Conservation (phyloP, 192 early-diverging fungal species). For the Cetraspora pellucida region DNA sequence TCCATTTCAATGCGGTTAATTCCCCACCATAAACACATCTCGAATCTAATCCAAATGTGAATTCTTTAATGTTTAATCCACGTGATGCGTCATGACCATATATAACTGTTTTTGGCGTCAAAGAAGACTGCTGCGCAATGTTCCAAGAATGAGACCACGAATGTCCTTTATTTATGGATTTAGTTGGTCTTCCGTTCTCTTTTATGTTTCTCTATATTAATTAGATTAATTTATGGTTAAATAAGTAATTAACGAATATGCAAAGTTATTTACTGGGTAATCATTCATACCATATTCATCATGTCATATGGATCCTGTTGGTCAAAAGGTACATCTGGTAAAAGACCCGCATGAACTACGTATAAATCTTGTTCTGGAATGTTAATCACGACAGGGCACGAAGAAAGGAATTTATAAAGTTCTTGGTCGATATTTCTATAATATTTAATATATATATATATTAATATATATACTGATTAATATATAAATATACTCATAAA, state of each 20-base stretch:
- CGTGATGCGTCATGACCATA: conserved; percentile 75
- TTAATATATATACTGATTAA: neutral
- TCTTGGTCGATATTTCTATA: conserved; percentile 22
- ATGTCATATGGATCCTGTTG: conserved; percentile 61
- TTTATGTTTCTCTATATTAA: conserved; percentile 51
- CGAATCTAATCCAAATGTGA: conserved; percentile 67
- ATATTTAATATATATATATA: neutral
- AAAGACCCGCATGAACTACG: conserved; percentile 73
- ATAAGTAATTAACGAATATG: conserved; percentile 8
- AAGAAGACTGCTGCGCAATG: conserved; percentile 30
- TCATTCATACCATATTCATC: conserved; percentile 57
- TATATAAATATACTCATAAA: neutral
- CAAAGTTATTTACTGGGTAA: neutral
- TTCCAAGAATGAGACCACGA: conserved; percentile 50
- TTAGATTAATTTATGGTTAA: conserved; percentile 43
- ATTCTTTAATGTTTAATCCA: conserved; percentile 53
- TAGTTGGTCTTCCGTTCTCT: conserved; percentile 42
- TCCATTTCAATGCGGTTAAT: conserved; percentile 54
- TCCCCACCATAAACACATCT: conserved; percentile 70
- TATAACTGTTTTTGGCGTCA: conserved; percentile 44
- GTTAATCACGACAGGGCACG: conserved; percentile 40
- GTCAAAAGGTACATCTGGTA: conserved; percentile 48
- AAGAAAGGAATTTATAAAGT: conserved; percentile 38
- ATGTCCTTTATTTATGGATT: conserved; percentile 40
- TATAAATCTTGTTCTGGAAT: conserved; percentile 50